phyloP scores from a whole-genome alignment of 2,329 filamentous ascomycete genomes.

The Aspergillus ustus region DNA sequence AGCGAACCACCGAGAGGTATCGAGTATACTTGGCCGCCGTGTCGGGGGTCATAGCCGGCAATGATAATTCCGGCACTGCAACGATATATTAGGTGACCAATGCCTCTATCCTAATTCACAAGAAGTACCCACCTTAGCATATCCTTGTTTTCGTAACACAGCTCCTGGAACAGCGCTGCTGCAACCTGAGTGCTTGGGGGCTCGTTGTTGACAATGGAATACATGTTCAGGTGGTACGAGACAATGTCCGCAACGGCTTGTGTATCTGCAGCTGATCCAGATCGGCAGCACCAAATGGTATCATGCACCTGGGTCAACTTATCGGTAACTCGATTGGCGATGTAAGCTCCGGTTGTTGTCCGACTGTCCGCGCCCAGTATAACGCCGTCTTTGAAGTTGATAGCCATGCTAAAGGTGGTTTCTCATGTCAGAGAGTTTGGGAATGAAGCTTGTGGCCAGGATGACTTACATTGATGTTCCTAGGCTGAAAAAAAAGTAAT shows the following conservation, averaged over 20 bases:
- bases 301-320: slow-evolving; percentile 98
- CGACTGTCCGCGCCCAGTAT: slow-evolving; percentile 96
- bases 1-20: slow-evolving; percentile 95
- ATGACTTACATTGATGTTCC: slow-evolving; percentile 90
- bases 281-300: slow-evolving; percentile 99
- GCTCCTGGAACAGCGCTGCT: slow-evolving; percentile 93
- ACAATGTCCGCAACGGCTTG: slow-evolving; percentile 98
- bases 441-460: background rate
- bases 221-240: slow-evolving; percentile 92
- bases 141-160: slow-evolving; percentile 98
- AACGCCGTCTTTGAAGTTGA: slow-evolving; percentile 98
- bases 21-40: slow-evolving; percentile 96
- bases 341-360: slow-evolving; percentile 97
- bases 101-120: background rate
- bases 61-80: slow-evolving; percentile 92
- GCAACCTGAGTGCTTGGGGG: slow-evolving; percentile 92
- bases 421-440: background rate
- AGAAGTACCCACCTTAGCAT: slow-evolving; percentile 70
- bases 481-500: slow-evolving; percentile 61
- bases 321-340: slow-evolving; percentile 98
- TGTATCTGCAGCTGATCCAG: slow-evolving; percentile 94
- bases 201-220: slow-evolving; percentile 87
- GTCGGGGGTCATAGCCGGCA: slow-evolving; percentile 93
- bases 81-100: slow-evolving; percentile 4
- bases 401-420: slow-evolving; percentile 76